Conservation (phyloP, 140 eudicot species). For the Senecio squalidus region DNA sequence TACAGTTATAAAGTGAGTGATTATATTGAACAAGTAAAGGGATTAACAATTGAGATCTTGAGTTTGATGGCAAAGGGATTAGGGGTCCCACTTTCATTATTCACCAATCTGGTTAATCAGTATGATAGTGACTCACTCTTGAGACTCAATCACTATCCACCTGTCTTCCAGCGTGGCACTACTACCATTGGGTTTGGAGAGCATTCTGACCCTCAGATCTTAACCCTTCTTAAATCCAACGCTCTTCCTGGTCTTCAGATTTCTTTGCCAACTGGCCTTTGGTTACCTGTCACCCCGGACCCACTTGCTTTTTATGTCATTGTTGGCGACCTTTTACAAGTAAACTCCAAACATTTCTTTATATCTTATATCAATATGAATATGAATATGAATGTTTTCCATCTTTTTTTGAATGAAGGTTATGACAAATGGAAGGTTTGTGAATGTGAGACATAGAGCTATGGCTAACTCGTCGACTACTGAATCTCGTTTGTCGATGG, state of each 20-base stretch:
- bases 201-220: slow-evolving; percentile 96
- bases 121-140: slow-evolving; percentile 60
- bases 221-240: slow-evolving; percentile 77
- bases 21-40: slow-evolving; percentile 57
- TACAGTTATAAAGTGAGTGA: slow-evolving; percentile 47
- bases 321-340: slow-evolving; percentile 88
- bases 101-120: slow-evolving; percentile 52
- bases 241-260: slow-evolving; percentile 74
- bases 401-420: slow-evolving; percentile 41
- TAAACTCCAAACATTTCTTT: background rate
- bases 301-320: slow-evolving; percentile 65
- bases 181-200: slow-evolving; percentile 68
- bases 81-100: slow-evolving; percentile 36
- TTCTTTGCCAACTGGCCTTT: slow-evolving; percentile 48
- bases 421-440: slow-evolving; percentile 74
- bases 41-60: slow-evolving; percentile 68
- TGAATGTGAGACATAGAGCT: slow-evolving; percentile 74
- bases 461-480: slow-evolving; percentile 37
- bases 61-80: slow-evolving; percentile 64
- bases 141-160: slow-evolving; percentile 92
- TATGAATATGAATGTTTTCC: background rate
- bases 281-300: slow-evolving; percentile 72
- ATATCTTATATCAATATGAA: background rate
- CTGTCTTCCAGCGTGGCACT: slow-evolving; percentile 26
- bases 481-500: slow-evolving; percentile 49